Conservation (phyloP, 257 asterid genomes). For the Echium plantagineum region DNA sequence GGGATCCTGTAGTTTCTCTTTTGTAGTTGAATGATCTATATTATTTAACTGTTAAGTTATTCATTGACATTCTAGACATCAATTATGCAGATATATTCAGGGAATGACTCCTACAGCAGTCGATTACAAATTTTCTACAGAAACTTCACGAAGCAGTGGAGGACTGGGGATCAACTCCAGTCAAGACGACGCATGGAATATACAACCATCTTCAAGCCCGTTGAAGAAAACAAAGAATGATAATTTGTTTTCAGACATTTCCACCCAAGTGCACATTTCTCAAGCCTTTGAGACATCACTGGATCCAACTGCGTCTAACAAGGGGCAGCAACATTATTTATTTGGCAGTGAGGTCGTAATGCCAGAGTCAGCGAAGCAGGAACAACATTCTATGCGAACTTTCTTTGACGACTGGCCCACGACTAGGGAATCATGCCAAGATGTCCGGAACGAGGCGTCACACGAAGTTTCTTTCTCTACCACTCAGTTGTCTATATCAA, state of each 20-base stretch:
- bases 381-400: slow-evolving; percentile 17
- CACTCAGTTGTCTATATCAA: slow-evolving; percentile 79
- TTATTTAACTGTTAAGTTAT: not conserved
- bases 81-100: slow-evolving; percentile 41
- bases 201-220: slow-evolving; percentile 51
- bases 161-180: slow-evolving; percentile 47
- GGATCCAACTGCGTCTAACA: slow-evolving; percentile 33
- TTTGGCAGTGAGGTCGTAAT: slow-evolving; percentile 1
- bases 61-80: not conserved
- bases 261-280: slow-evolving; percentile 31
- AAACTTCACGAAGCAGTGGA: slow-evolving; percentile 43
- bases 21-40: not conserved
- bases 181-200: slow-evolving; percentile 48
- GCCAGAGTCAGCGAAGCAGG: not conserved
- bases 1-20: not conserved
- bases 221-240: slow-evolving; percentile 40
- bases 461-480: slow-evolving; percentile 53
- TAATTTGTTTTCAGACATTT: slow-evolving; percentile 28
- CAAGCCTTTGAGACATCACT: slow-evolving; percentile 37
- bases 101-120: slow-evolving; percentile 42
- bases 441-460: slow-evolving; percentile 43
- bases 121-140: slow-evolving; percentile 42
- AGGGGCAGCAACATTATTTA: slow-evolving; percentile 22
- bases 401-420: slow-evolving; percentile 21
- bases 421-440: slow-evolving; percentile 76